Evolutionary conservation across 139 green algal genomes (phyloP).

Genomic region (Gonium pectorale): DNA sequence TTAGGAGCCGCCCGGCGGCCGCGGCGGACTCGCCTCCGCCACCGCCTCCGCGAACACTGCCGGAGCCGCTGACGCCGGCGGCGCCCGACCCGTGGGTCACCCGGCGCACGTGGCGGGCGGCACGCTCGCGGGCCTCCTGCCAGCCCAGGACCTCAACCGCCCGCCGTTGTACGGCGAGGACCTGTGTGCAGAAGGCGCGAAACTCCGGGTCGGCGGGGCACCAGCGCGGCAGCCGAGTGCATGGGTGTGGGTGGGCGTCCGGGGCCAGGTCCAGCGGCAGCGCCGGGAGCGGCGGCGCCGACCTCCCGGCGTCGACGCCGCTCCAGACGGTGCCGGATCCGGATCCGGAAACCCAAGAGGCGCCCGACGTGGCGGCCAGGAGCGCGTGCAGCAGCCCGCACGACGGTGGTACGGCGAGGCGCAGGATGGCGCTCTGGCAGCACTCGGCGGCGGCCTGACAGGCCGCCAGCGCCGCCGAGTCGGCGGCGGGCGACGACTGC

Average conservation of each 20-base stretch:
- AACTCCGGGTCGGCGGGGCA: neutral
- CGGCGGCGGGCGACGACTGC: neutral
- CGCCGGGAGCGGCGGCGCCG: constrained; percentile 23
- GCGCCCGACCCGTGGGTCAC: neutral
- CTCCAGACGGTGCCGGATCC: neutral
- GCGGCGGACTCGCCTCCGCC: too few relatives aligned
- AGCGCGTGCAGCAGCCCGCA: neutral
- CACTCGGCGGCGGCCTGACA: neutral
- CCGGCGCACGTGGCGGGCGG: neutral
- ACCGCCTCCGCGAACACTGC: neutral
- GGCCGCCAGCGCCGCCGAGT: neutral
- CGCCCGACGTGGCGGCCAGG: neutral
- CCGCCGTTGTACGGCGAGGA: constrained; percentile 5
- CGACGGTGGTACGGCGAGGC: neutral
- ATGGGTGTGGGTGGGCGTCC: constrained; percentile 18
- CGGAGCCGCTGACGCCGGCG: neutral
- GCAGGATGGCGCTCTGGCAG: neutral
- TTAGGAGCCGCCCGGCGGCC: neutral
- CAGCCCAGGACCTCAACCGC: constrained; percentile 15
- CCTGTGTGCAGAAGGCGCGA: neutral
- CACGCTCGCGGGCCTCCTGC: constrained; percentile 28
- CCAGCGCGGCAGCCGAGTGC: constrained; percentile 19
- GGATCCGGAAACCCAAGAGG: neutral
- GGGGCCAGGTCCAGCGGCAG: constrained; percentile 27
- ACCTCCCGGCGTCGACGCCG: neutral